These are phyloP conservation scores for Echinosophora koreensis DNA, from an alignment of 306 rosid species.

Conservation along the genomic window DNA sequence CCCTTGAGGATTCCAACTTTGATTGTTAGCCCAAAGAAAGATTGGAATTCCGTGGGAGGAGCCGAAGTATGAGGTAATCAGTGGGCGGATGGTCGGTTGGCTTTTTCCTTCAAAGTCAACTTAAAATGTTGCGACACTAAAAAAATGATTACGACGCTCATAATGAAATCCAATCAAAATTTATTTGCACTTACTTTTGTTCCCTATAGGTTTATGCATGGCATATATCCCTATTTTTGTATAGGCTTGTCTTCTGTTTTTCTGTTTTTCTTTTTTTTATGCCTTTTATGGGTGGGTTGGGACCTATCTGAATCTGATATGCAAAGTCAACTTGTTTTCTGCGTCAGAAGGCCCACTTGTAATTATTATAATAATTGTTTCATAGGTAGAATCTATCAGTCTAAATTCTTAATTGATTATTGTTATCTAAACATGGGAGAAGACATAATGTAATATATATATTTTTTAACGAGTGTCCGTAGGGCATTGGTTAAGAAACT, in stretches of 20 bases:
- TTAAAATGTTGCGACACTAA: slow-evolving; percentile 36
- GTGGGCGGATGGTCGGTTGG: slow-evolving; percentile 30
- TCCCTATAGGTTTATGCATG: slow-evolving; percentile 33
- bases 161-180: slow-evolving; percentile 8
- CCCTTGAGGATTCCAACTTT: slow-evolving; percentile 36
- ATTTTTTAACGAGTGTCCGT: too few relatives aligned
- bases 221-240: slow-evolving; percentile 4
- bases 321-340: slow-evolving; percentile 43
- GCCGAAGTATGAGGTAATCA: background rate
- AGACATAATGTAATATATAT: background rate
- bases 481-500: too few relatives aligned
- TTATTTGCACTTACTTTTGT: slow-evolving; percentile 35
- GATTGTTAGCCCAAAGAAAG: background rate
- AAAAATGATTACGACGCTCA: slow-evolving; percentile 30
- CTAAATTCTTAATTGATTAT: slow-evolving; percentile 6
- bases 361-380: background rate
- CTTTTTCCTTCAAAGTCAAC: slow-evolving; percentile 42
- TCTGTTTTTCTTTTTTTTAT: too few relatives aligned
- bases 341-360: slow-evolving; percentile 37
- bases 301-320: slow-evolving; percentile 11
- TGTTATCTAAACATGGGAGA: slow-evolving; percentile 26
- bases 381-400: background rate
- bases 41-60: slow-evolving; percentile 36
- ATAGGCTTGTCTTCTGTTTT: background rate
- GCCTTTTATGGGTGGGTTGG: slow-evolving; percentile 10